These are phyloP conservation scores for Podospora comata DNA, from an alignment of 495 filamentous ascomycete genomes.

Conservation along the genomic window DNA sequence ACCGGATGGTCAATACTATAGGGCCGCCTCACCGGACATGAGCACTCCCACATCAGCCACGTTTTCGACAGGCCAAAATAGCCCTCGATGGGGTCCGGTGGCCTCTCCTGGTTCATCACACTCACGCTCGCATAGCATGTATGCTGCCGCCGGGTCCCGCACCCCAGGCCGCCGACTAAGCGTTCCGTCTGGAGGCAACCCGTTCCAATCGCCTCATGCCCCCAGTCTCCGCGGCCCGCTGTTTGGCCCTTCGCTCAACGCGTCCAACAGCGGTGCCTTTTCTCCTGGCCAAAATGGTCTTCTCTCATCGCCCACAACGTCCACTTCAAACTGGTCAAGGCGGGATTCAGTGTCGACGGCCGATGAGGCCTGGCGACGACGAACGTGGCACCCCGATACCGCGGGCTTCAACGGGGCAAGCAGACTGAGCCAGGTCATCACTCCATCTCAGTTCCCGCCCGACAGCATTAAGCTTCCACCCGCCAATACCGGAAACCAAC, in stretches of 20 bases:
- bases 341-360: constrained; percentile 57
- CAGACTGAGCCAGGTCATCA: constrained; percentile 48
- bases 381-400: constrained; percentile 88
- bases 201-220: constrained; percentile 66
- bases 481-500: constrained; percentile 39
- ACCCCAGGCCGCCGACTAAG: constrained; percentile 74
- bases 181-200: constrained; percentile 71
- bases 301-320: constrained; percentile 66
- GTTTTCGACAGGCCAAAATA: constrained; percentile 68
- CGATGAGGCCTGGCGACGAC: constrained; percentile 73
- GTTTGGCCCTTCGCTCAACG: constrained; percentile 50
- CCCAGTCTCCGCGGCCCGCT: constrained; percentile 55
- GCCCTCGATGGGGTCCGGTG: constrained; percentile 65
- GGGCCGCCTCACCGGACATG: constrained; percentile 62
- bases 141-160: constrained; percentile 51
- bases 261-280: constrained; percentile 53
- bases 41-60: constrained; percentile 72
- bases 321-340: constrained; percentile 60
- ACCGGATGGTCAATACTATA: constrained; percentile 52
- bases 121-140: constrained; percentile 64
- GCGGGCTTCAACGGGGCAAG: constrained; percentile 49
- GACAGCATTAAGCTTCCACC: constrained; percentile 52
- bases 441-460: constrained; percentile 59
- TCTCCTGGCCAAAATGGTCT: constrained; percentile 54
- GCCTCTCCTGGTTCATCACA: constrained; percentile 67